A percentile compares a stretch with the other conserved stretches of the same genome.
phyloP scores from a whole-genome alignment of 176 grass and related monocot genomes.

The Poa pratensis region DNA sequence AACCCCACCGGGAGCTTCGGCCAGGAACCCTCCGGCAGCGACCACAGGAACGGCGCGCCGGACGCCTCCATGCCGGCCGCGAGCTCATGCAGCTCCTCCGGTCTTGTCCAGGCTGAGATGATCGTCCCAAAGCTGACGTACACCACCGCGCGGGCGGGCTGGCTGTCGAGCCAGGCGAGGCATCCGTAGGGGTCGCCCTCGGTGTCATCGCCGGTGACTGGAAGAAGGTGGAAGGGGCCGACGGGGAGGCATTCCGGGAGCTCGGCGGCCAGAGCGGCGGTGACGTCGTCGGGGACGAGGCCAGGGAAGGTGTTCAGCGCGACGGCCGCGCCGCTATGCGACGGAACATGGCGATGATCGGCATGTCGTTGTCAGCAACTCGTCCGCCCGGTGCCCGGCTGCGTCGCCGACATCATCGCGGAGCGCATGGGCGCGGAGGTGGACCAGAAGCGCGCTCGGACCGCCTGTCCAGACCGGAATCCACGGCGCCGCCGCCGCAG shows the following conservation, averaged over 20 bases:
- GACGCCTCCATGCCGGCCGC: slow-evolving; percentile 41
- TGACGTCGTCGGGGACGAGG: background rate
- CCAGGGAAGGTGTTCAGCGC: slow-evolving; percentile 50
- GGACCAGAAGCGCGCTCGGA: background rate
- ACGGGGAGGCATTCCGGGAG: background rate
- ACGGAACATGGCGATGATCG: background rate
- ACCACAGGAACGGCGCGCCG: slow-evolving; percentile 20
- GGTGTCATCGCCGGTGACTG: background rate
- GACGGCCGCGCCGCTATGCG: slow-evolving; percentile 36
- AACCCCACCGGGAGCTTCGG: background rate
- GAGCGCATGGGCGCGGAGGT: background rate
- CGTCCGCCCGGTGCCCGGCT: slow-evolving; percentile 15
- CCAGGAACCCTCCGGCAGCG: background rate
- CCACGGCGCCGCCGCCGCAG: too few relatives aligned
- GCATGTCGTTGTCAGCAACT: slow-evolving; percentile 1
- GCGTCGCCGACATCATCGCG: background rate
- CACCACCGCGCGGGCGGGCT: background rate
- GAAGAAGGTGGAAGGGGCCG: background rate
- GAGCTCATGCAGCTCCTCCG: slow-evolving; percentile 45
- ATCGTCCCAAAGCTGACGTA: slow-evolving; percentile 62
- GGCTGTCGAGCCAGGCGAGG: slow-evolving; percentile 57
- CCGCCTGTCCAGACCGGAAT: background rate
- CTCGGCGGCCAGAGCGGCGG: slow-evolving; percentile 1
- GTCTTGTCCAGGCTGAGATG: background rate
- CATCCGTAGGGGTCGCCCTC: slow-evolving; percentile 39